Evolutionary conservation across 148 eudicot genomes (phyloP), one percentile per base, ranked within the genome.

Genomic region (Heliosperma pusillum): DNA sequence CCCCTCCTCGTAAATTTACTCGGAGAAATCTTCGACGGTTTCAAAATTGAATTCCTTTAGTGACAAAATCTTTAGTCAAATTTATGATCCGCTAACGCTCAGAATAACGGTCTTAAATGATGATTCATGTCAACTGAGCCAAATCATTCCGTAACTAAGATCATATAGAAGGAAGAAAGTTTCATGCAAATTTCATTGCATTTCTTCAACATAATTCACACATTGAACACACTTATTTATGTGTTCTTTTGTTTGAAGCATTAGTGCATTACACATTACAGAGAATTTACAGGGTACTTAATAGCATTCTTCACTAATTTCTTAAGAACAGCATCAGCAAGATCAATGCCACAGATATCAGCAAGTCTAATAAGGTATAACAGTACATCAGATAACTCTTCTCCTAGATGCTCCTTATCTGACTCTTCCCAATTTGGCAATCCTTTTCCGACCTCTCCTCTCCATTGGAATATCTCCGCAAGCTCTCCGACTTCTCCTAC

Each of bases 401-500:
- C 90, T 3, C 88, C 93, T 3, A 87, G 80, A 76, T 89, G 93
- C 81, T 87, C 91, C 66, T 86, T 89, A 1, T 87, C 93, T 64
- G 89, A 74, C 74, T 89, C 88, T 22, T 84, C 80, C 93, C 93
- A 89, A 72, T 87, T 84, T 64, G 89, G 89, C 53, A 89, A 77
- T 7, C 93, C 90, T 77, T 65, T 84, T 10, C 82, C 93, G 65
- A 89, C 93, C 81, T 89, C 93, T 78, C 93, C 93, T 75, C 76
- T 86, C 93, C 91, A 89, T 50, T 89, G 93, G 65, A 89, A 89
- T 83, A 89, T 89, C 80, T 89, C 91, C 16, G 93, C 86, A 52
- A 87, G 69, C 76, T 89, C 93, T 20, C 91, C 91, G 15, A 89
- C 89, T 78, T 89, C 93, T 25, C 93, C 89, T 6, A 89, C 83